Percentiles rank a stretch among this genome's conserved stretches.
These are phyloP conservation scores for Globisporangium heterothallicum DNA, from an alignment of 352 stramenopile genomes.

Conservation along the genomic window DNA sequence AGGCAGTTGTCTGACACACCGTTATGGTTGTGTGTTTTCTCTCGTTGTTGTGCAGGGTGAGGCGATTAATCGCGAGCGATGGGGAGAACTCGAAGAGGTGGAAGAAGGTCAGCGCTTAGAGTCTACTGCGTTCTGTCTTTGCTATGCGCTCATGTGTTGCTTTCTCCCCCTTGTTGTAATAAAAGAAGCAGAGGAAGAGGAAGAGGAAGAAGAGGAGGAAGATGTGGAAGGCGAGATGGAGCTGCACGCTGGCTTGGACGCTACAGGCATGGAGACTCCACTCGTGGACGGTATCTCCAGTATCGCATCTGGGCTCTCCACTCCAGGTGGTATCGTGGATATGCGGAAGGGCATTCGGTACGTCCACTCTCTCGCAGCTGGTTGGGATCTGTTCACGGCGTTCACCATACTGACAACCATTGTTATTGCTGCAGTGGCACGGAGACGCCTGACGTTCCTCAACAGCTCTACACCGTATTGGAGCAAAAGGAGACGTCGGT, in stretches of 20 bases:
- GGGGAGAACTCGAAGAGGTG: conserved; percentile 64
- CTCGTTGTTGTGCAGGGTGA: conserved; percentile 24
- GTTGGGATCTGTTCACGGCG: not conserved
- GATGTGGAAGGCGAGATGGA: conserved; percentile 26
- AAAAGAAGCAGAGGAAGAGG: conserved; percentile 28
- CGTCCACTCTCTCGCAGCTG: not conserved
- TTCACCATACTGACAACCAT: conserved; percentile 5
- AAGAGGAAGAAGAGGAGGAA: conserved; percentile 48
- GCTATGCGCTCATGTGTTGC: too few species aligned
- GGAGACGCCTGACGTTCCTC: conserved; percentile 50
- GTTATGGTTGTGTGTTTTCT: conserved; percentile 4
- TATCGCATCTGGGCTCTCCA: conserved; percentile 64
- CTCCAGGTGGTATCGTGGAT: conserved; percentile 62
- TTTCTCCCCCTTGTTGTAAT: too few species aligned
- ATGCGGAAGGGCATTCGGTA: conserved; percentile 72
- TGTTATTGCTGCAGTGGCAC: conserved; percentile 30
- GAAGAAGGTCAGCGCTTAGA: conserved; percentile 41
- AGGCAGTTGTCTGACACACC: too few species aligned
- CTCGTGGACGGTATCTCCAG: conserved; percentile 60
- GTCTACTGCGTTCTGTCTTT: too few species aligned
- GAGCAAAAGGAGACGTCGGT: conserved; percentile 77
- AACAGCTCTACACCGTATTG: conserved; percentile 77
- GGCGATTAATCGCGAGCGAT: conserved; percentile 57
- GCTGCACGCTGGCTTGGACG: conserved; percentile 32
- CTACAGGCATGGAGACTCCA: conserved; percentile 51